These are phyloP conservation scores for Sordariomycetes sp. DNA, from an alignment of 2,329 filamentous ascomycete species.

Conservation along the genomic window DNA sequence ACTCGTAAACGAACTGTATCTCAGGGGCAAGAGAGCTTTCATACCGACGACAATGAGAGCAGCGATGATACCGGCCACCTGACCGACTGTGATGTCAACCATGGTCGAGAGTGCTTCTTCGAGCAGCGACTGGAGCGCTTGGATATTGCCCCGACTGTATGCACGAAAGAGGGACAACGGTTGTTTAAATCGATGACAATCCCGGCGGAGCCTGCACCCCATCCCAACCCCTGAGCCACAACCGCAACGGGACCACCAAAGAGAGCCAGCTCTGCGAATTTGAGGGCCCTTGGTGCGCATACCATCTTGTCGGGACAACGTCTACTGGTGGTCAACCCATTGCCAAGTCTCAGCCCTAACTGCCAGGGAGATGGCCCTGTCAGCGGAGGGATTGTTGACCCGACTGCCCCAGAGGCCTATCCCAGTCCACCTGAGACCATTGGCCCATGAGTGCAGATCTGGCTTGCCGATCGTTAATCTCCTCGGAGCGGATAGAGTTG, in stretches of 20 bases:
- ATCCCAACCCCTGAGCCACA: too few species aligned
- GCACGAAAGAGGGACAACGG: too few species aligned
- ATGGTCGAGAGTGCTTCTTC: slow-evolving; percentile 4
- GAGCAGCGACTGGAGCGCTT: neutral
- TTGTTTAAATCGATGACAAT: too few species aligned
- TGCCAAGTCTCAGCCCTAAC: neutral
- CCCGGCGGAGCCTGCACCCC: too few species aligned
- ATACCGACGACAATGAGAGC: slow-evolving; percentile 10
- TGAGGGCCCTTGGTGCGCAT: neutral
- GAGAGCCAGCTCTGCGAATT: neutral
- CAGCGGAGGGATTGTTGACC: neutral
- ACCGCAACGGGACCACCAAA: neutral
- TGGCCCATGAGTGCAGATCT: too few species aligned
- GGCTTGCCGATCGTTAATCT: too few species aligned
- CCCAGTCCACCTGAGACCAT: too few species aligned
- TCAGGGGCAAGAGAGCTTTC: neutral
- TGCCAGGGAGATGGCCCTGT: neutral
- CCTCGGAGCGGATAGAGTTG: too few species aligned
- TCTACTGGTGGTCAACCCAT: neutral
- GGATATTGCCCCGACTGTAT: neutral
- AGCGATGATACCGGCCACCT: slow-evolving; percentile 13
- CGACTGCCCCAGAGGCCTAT: neutral
- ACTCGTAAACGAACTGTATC: neutral
- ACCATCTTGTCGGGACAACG: neutral
- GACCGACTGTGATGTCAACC: slow-evolving; percentile 11